Base-by-base conservation (phyloP, 164 flowering plant genomes). In the Dillenia turbinata region DNA sequence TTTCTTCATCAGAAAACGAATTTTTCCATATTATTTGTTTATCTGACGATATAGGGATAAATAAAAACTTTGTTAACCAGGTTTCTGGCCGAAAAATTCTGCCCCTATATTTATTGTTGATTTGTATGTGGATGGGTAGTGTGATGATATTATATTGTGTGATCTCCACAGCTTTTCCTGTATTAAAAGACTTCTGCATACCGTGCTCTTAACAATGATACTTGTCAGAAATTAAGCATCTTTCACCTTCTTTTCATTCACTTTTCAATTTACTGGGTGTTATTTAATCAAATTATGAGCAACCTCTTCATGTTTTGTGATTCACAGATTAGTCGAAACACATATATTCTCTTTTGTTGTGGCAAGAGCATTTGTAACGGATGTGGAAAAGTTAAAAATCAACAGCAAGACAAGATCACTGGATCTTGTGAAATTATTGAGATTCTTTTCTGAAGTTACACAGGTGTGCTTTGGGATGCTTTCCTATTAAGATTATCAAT, bases 351-450 rank as follows among this genome's bases (percentile, higher is more conserved):
- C 99, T 54, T 95, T 95, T 79, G 99, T 95, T 67, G 89, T 95
- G 72, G 99, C 98, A 71, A 90, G 99, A 78, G 99, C 99, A 68
- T 95, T 95, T 87, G 99, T 95, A 46, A 88, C 97, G 45, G 99
- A 95, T 82, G 81, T 95, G 63, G 98, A 95, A 68, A 95, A 95
- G 82, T 79, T 95, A 75, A 92, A 85, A 71, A 79, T 88, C 46
- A 79, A 87, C 70, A 92, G 81, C 86, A 88, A 87, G 79, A 78
- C 89, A 63, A 87, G 96, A 78, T 78, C 92, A 44, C 78, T 95
- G 88, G 80, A 79, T 67, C 82, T 77, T 71, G 72, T 47, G 58
- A 74, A 77, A 73, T 79, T 95, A 47, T 59, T 92, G 52, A 61
- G 52, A 44, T 95, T 82, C 73, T 90, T 95, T 73, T 81, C 91